Percentiles rank a stretch among this genome's conserved stretches.
phyloP scores from a whole-genome alignment of 2,329 filamentous ascomycete genomes.

The Cyphellophora europaea region DNA sequence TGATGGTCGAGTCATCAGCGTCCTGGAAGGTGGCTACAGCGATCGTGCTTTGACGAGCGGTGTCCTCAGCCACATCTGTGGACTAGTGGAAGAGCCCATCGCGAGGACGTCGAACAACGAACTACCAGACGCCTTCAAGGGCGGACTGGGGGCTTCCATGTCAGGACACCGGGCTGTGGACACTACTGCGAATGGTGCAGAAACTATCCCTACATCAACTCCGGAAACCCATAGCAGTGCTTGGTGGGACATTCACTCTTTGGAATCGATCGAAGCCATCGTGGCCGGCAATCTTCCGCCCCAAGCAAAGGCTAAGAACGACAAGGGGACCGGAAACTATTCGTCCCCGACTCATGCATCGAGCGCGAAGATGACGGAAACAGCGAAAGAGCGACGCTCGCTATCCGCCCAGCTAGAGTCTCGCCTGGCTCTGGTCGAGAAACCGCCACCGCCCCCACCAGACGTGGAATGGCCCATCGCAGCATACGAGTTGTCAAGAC shows the following conservation, averaged over 20 bases:
- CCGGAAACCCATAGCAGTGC: conserved; percentile 16
- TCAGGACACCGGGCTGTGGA: background rate
- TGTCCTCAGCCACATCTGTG: conserved; percentile 80
- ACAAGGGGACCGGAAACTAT: conserved; percentile 58
- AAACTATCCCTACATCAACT: conserved; percentile 12
- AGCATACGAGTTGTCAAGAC: conserved; percentile 70
- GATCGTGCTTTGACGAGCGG: conserved; percentile 83
- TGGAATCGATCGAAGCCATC: conserved; percentile 61
- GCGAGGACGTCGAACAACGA: background rate
- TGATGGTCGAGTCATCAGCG: conserved; percentile 80
- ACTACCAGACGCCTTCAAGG: background rate
- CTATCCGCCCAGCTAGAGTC: conserved; percentile 16
- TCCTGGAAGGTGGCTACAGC: conserved; percentile 92
- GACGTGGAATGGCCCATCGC: conserved; percentile 80
- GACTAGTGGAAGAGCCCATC: conserved; percentile 39
- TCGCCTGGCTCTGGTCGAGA: conserved; percentile 18
- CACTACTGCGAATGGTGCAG: conserved; percentile 2
- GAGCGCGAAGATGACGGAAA: conserved; percentile 65
- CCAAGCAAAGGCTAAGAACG: conserved; percentile 45
- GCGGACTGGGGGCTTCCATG: conserved; percentile 1
- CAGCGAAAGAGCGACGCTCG: conserved; percentile 38
- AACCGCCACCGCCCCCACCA: conserved; percentile 60
- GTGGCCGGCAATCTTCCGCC: conserved; percentile 42
- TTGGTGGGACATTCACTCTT: conserved; percentile 61
- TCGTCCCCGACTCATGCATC: conserved; percentile 84